Evolutionary conservation across 352 stramenopile species (phyloP), one percentile per base, ranked within the genome.

Genomic region (Salisapilia sapeloensis): DNA sequence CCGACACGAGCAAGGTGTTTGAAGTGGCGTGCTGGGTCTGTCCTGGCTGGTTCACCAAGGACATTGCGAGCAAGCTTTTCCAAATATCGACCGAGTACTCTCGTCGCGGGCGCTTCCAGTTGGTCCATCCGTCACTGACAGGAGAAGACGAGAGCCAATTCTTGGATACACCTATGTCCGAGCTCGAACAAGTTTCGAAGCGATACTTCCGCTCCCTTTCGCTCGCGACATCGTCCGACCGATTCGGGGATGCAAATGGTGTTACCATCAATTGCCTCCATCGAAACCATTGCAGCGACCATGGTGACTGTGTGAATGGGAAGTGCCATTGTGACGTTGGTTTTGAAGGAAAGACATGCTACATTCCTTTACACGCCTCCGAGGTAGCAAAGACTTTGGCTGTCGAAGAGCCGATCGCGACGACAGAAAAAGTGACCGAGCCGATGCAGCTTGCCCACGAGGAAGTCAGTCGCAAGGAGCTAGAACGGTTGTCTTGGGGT

Each of bases 261-360:
- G 53, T 44, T 6, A 45, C 46, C 17, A 52, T 82, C 24, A 29
- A 60, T 27, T 90, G 74, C 32, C 51, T 82, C 9, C 78, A 84
- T 46, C 67, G 74, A 12, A 71, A 84, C 21, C 65, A 90, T 42
- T 92, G 77, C 49, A 90, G 59, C 39, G 46, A 56, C 29, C 53
- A 84, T 29, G 77, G 77, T 25, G 65, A 86, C 46, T 92, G 77
- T 38, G 51, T 87, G 20, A 89, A 90, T 38, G 70, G 69, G 19
- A 38, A 52, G 40, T 92, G 77, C 43, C 46, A 48, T 5, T 92
- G 77, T 30, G 71, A 87, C 35, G 42, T 31, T 10, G 57, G 50
- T 17, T 92, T 79, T 31, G 71, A 84, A 53, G 77, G 77, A 8
- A 40, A 58, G 6, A 83, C 65, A 25, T 92, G 77, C 50, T 89